phyloP scores from a whole-genome alignment of 495 filamentous ascomycete species.

The Pyrenula aspistea region DNA sequence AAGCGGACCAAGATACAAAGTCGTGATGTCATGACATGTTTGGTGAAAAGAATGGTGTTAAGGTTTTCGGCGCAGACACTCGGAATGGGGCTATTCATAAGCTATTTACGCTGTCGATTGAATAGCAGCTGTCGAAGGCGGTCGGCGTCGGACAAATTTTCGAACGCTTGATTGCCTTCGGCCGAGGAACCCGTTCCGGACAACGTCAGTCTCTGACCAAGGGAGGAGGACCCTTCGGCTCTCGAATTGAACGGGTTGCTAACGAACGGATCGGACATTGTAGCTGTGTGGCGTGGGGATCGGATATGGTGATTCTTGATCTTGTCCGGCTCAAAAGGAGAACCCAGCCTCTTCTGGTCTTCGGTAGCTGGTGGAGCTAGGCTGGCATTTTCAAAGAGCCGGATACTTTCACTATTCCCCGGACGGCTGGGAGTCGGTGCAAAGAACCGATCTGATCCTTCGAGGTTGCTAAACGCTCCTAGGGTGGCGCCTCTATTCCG shows the following conservation, averaged over 20 bases:
- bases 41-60: neutral
- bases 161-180: slow-evolving; percentile 10
- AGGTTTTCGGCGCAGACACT: neutral
- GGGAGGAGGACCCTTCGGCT: slow-evolving; percentile 2
- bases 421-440: slow-evolving; percentile 32
- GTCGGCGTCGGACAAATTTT: slow-evolving; percentile 29
- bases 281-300: slow-evolving; percentile 24
- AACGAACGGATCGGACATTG: slow-evolving; percentile 30
- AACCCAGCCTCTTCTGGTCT: slow-evolving; percentile 35
- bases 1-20: neutral
- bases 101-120: neutral
- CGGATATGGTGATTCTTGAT: slow-evolving; percentile 11
- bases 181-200: slow-evolving; percentile 21
- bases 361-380: slow-evolving; percentile 18
- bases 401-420: slow-evolving; percentile 7
- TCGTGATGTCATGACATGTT: neutral
- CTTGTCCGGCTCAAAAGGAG: slow-evolving; percentile 34
- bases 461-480: slow-evolving; percentile 21
- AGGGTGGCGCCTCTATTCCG: slow-evolving; percentile 38
- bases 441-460: slow-evolving; percentile 34
- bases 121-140: slow-evolving; percentile 33
- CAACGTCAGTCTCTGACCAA: slow-evolving; percentile 1
- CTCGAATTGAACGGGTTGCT: slow-evolving; percentile 13
- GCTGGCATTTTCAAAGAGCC: slow-evolving; percentile 17
- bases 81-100: neutral